Base-by-base conservation (phyloP, 2,329 filamentous ascomycete species). In the Aspergillus hiratsukae region DNA sequence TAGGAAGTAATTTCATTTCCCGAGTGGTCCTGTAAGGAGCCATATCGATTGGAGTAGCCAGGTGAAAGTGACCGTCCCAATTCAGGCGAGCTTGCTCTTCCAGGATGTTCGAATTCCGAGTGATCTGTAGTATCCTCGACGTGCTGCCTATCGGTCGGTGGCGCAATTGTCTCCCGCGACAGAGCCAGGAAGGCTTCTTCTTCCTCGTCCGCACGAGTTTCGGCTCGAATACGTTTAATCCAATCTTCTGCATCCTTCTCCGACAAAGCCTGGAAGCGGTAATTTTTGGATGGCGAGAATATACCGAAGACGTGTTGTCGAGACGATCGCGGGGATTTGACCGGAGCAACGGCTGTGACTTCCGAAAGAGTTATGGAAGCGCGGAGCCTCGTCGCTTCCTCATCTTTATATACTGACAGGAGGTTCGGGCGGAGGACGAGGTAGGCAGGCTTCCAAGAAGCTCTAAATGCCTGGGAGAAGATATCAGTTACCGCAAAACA, bases 401-500 rank as follows among this genome's bases (percentile, higher is more conserved):
- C 85, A 70, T 93, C 89, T 75, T 93, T 95, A 82, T 99, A 99
- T 59, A 97, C 87, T 52, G 90, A 97, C 35, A 99, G 83, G 21
- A 90, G 84, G 66, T 94, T 95, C 0, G 93, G 92, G 60, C 94
- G 88, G 48, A 99, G 83, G 43, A 99, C 94, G 45, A 97, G 81
- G 75, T 89, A 94, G 59, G 92, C 86, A 5, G 87, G 81, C 76
- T 96, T 96, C 94, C 94, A 99, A 60, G 89, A 87, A 86, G 96
- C 74, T 58, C 70, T 69, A 62, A 78, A 79, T 52, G 72, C 73
- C 69, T 76, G 57, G 28, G 51, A 46, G 48, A 49, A 45, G 11
- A 49, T 45, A 28, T 21, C 21, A 29, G 52, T 49, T 25, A 51
- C 52, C 21, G 51, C 27, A 29, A 40, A 27, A 8, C 25, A 43